Evolutionary conservation across 2,329 filamentous ascomycete species (phyloP).

Genomic region (Ceratocystis eucalypticola): DNA sequence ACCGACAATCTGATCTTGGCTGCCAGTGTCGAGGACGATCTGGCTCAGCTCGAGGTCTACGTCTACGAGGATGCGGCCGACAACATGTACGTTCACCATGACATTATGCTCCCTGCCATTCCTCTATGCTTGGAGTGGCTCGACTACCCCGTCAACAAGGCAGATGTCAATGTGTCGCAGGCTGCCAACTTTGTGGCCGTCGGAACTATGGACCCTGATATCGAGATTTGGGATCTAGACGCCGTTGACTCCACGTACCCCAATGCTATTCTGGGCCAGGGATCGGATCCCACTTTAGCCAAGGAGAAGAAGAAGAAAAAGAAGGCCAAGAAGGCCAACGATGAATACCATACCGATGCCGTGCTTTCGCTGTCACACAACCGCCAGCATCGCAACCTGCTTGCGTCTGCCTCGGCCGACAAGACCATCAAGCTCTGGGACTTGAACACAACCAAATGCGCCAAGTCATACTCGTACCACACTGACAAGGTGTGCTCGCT

Average conservation of each 20-base stretch:
- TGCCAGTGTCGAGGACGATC: conserved; percentile 90
- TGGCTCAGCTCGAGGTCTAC: conserved; percentile 91
- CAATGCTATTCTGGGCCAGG: conserved; percentile 83
- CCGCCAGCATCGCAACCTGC: conserved; percentile 80
- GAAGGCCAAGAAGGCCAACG: conserved; percentile 77
- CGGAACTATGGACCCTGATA: conserved; percentile 95
- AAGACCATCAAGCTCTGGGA: conserved; percentile 98
- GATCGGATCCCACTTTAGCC: conserved; percentile 38
- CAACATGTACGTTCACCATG: conserved; percentile 97
- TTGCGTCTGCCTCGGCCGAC: conserved; percentile 90
- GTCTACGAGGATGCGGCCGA: conserved; percentile 92
- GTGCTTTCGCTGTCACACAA: conserved; percentile 86
- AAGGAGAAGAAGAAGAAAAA: conserved; percentile 75
- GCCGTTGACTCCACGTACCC: conserved; percentile 96
- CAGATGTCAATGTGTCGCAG: conserved; percentile 45
- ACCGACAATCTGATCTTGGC: conserved; percentile 88
- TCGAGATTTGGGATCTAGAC: conserved; percentile 96
- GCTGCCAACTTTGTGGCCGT: conserved; percentile 86
- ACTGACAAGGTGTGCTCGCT: conserved; percentile 96
- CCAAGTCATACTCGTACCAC: conserved; percentile 90
- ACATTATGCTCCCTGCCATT: conserved; percentile 97
- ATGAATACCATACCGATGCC: conserved; percentile 85
- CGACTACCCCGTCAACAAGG: conserved; percentile 73
- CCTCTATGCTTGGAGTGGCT: conserved; percentile 94
- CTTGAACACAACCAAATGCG: conserved; percentile 77